These are phyloP conservation scores for Ophiostoma tasmaniense DNA, from an alignment of 2,329 filamentous ascomycete genomes.

Conservation along the genomic window DNA sequence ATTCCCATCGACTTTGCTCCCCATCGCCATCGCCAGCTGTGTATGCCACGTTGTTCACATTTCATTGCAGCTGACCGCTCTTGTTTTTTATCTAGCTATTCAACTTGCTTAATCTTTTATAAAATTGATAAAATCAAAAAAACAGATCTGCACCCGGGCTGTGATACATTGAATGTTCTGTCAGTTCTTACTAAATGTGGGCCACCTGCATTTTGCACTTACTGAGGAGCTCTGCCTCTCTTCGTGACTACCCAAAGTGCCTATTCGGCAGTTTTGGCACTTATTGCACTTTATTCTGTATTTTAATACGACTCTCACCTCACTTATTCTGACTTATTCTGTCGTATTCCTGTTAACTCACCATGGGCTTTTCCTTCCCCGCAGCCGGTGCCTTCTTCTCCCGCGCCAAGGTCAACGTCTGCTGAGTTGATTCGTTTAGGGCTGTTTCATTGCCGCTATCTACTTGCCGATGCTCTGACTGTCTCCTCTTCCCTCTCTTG, in stretches of 20 bases:
- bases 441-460: not conserved
- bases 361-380: too few species aligned
- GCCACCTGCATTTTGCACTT: not conserved
- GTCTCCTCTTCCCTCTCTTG: not conserved
- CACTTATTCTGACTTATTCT: not conserved
- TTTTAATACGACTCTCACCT: not conserved
- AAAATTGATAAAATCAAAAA: not conserved
- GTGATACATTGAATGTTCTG: conserved; percentile 4
- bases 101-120: too few species aligned
- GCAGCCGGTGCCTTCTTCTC: not conserved
- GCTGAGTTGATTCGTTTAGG: not conserved
- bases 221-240: not conserved
- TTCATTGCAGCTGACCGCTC: too few species aligned
- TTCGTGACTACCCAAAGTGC: not conserved
- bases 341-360: too few species aligned
- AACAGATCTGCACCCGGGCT: not conserved
- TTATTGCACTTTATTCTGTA: not conserved
- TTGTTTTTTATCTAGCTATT: too few species aligned
- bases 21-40: too few species aligned
- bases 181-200: conserved; percentile 18
- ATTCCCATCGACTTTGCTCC: too few species aligned
- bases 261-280: not conserved
- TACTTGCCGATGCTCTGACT: not conserved
- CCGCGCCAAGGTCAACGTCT: not conserved
- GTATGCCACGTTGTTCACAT: too few species aligned